These are phyloP conservation scores for Hirsutella rhossiliensis DNA, from an alignment of 2,329 filamentous ascomycete species.

Conservation along the genomic window DNA sequence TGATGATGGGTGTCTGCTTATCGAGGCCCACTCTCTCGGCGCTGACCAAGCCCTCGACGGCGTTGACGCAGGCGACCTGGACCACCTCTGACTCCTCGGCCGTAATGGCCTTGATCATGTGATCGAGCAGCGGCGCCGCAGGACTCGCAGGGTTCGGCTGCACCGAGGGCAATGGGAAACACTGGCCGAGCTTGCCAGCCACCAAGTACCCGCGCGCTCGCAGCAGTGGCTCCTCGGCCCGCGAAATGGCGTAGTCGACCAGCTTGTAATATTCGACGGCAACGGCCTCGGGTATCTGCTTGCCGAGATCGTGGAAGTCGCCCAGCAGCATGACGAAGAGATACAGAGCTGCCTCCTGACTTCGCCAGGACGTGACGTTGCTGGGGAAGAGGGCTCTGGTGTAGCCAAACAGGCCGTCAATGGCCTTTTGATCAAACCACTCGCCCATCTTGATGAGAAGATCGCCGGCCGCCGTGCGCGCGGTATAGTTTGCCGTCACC, in stretches of 20 bases:
- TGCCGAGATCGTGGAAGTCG: slow-evolving; percentile 70
- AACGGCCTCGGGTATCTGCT: slow-evolving; percentile 55
- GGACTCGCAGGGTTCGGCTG: not conserved
- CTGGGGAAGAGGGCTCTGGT: slow-evolving; percentile 61
- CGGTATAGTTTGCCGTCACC: slow-evolving; percentile 91
- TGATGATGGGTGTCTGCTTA: slow-evolving; percentile 48
- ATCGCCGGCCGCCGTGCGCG: slow-evolving; percentile 84
- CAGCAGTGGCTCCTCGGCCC: slow-evolving; percentile 60
- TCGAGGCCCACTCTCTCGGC: slow-evolving; percentile 38
- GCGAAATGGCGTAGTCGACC: slow-evolving; percentile 64
- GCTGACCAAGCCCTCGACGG: slow-evolving; percentile 56
- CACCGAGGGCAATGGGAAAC: slow-evolving; percentile 47
- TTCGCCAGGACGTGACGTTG: slow-evolving; percentile 39
- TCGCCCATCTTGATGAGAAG: slow-evolving; percentile 86
- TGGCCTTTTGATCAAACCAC: slow-evolving; percentile 65
- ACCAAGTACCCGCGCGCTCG: slow-evolving; percentile 80
- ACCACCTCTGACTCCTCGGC: slow-evolving; percentile 76
- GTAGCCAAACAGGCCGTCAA: slow-evolving; percentile 69
- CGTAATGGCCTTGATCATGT: slow-evolving; percentile 63
- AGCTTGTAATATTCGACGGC: slow-evolving; percentile 68
- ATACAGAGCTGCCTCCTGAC: slow-evolving; percentile 71
- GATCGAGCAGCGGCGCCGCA: slow-evolving; percentile 45
- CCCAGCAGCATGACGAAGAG: slow-evolving; percentile 73
- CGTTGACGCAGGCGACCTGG: slow-evolving; percentile 82
- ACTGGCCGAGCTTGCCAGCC: slow-evolving; percentile 65